These are phyloP conservation scores for Penicillium italicum DNA, from an alignment of 2,329 filamentous ascomycete species.

Conservation along the genomic window DNA sequence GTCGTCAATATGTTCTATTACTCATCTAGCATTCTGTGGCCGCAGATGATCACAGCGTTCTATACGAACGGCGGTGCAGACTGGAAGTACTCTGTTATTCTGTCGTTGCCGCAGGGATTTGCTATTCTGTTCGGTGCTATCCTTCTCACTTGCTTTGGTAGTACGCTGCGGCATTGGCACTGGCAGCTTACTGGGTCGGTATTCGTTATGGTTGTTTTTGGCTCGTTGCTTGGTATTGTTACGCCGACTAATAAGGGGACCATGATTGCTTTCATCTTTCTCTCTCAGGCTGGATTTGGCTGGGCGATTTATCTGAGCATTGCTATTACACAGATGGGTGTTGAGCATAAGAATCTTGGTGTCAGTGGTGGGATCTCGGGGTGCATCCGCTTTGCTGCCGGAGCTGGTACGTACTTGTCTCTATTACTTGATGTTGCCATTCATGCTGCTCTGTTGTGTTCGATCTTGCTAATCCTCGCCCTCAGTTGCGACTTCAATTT, in stretches of 20 bases:
- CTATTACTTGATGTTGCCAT: no score
- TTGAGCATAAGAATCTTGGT: constrained; percentile 49
- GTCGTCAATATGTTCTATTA: constrained; percentile 55
- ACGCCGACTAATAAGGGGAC: constrained; percentile 45
- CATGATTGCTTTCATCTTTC: constrained; percentile 49
- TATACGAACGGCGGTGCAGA: constrained; percentile 38
- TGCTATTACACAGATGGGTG: constrained; percentile 50
- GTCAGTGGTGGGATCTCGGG: constrained; percentile 45
- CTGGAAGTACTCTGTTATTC: constrained; percentile 34
- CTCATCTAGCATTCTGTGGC: constrained; percentile 46
- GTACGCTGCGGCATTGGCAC: constrained; percentile 46
- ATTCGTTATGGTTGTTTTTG: constrained; percentile 49
- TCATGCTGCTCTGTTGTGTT: no score
- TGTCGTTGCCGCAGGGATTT: constrained; percentile 47
- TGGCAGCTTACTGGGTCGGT: constrained; percentile 47
- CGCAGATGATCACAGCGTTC: constrained; percentile 48
- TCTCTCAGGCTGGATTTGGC: constrained; percentile 46
- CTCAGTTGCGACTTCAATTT: constrained; percentile 39
- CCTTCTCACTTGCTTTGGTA: constrained; percentile 42
- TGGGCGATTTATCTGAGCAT: constrained; percentile 50
- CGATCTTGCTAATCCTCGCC: no score
- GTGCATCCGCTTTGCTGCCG: constrained; percentile 45
- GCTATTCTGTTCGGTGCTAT: constrained; percentile 46
- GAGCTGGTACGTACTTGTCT: constrained; percentile 25
- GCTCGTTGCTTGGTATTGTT: constrained; percentile 43